Evolutionary conservation across 73 alveolate genomes (phyloP).

Genomic region (Tetrahymena borealis): DNA sequence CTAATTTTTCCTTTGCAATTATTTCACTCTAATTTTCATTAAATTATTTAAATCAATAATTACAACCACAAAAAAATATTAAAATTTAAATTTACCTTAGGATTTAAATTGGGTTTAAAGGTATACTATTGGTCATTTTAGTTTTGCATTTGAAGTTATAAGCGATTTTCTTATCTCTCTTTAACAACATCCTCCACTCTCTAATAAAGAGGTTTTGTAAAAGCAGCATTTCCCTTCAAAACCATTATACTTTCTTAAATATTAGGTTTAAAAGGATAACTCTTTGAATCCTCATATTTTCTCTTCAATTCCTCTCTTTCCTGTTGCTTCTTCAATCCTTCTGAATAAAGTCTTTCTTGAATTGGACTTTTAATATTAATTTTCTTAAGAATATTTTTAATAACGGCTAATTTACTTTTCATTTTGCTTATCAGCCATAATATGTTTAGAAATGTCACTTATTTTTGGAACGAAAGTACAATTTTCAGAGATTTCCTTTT

Average conservation of each 20-base stretch:
- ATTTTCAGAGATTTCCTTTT: not conserved
- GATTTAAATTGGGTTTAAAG: conserved; percentile 18
- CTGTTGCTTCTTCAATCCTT: conserved; percentile 12
- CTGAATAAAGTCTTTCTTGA: conserved; percentile 33
- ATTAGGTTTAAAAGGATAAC: conserved; percentile 24
- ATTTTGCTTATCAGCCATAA: not conserved
- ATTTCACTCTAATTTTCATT: not conserved
- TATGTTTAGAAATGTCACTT: not conserved
- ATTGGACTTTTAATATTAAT: conserved; percentile 17
- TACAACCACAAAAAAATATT: no score
- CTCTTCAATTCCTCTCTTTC: conserved; percentile 20
- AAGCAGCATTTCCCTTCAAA: conserved; percentile 19
- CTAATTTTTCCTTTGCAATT: conserved; percentile 18
- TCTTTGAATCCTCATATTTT: conserved; percentile 20
- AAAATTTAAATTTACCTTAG: not conserved
- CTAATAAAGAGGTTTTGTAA: conserved; percentile 29
- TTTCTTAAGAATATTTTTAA: not conserved
- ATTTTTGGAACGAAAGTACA: not conserved
- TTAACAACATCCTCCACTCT: conserved; percentile 40
- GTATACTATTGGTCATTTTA: conserved; percentile 7
- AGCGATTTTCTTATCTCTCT: conserved; percentile 23
- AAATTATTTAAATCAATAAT: no score
- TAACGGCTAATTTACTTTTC: not conserved
- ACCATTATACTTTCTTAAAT: not conserved
- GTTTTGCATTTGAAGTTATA: not conserved